These are phyloP conservation scores for Suillus tomentosus DNA, from an alignment of 768 basidiomycete genomes.

Conservation along the genomic window DNA sequence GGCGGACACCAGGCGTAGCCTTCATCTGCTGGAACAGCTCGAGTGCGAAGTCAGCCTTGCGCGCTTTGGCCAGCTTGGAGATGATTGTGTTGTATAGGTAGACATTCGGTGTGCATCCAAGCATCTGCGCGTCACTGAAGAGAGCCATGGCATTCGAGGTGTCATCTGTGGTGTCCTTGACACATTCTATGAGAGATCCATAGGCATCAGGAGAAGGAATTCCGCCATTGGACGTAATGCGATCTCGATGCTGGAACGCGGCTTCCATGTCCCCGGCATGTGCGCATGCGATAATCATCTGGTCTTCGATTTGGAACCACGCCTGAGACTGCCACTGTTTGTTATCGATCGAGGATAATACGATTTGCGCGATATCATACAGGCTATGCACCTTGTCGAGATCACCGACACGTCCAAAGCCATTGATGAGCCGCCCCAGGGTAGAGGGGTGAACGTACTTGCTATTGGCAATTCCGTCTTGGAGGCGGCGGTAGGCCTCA, in stretches of 20 bases:
- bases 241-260: constrained; percentile 77
- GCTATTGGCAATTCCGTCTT: constrained; percentile 35
- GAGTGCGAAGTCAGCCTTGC: constrained; percentile 89
- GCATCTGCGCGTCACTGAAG: constrained; percentile 73
- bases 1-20: constrained; percentile 47
- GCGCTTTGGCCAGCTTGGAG: constrained; percentile 90
- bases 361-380: constrained; percentile 68
- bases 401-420: constrained; percentile 63
- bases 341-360: constrained; percentile 48
- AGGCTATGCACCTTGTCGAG: constrained; percentile 61
- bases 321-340: constrained; percentile 51
- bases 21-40: constrained; percentile 91
- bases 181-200: constrained; percentile 81
- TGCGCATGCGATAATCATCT: constrained; percentile 86
- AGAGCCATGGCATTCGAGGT: constrained; percentile 83
- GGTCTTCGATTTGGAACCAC: constrained; percentile 84
- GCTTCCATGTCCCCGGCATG: constrained; percentile 78
- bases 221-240: constrained; percentile 76
- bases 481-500: constrained; percentile 53
- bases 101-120: constrained; percentile 73
- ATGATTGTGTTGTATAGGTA: constrained; percentile 98
- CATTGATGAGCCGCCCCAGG: constrained; percentile 65
- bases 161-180: constrained; percentile 96
- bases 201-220: constrained; percentile 89
- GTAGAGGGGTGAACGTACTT: constrained; percentile 52